phyloP scores from a whole-genome alignment of 1,284 basidiomycete species.

The Leccinum holopus region DNA sequence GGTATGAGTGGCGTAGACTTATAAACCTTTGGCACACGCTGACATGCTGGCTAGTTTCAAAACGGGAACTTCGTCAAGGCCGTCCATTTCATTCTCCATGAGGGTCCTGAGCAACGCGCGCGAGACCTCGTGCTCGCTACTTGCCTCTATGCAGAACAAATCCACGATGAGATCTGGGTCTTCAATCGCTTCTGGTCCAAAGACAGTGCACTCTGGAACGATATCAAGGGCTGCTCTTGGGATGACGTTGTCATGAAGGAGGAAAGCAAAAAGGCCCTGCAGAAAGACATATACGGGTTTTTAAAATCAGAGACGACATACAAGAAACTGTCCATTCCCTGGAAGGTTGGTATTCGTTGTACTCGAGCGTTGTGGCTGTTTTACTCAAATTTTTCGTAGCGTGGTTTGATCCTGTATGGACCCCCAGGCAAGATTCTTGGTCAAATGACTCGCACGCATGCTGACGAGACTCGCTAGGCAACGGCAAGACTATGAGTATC shows the following conservation, averaged over 20 bases:
- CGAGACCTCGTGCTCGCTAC: conserved; percentile 55
- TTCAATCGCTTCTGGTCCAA: conserved; percentile 72
- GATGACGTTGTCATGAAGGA: conserved; percentile 74
- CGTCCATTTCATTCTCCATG: conserved; percentile 56
- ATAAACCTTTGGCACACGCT: not conserved
- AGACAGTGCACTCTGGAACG: conserved; percentile 59
- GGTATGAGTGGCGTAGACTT: conserved; percentile 21
- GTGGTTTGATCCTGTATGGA: conserved; percentile 70
- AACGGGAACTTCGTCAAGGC: conserved; percentile 35
- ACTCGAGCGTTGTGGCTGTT: conserved; percentile 1
- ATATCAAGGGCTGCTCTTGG: conserved; percentile 74
- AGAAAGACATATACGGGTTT: conserved; percentile 76
- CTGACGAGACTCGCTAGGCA: conserved; percentile 44
- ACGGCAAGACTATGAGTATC: conserved; percentile 82
- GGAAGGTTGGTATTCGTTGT: conserved; percentile 58
- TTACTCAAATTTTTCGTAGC: conserved; percentile 39
- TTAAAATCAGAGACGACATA: conserved; percentile 71
- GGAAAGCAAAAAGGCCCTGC: conserved; percentile 61
- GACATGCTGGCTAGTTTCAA: conserved; percentile 44
- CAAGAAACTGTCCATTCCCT: conserved; percentile 71
- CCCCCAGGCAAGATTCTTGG: conserved; percentile 53
- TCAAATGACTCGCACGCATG: not conserved
- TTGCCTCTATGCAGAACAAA: conserved; percentile 49
- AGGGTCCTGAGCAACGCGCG: conserved; percentile 54
- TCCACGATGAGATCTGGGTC: conserved; percentile 73